Percentiles rank a stretch among this genome's conserved stretches.
These are phyloP conservation scores for Metarhizium guizhouense DNA, from an alignment of 2,329 filamentous ascomycete species.

Conservation along the genomic window DNA sequence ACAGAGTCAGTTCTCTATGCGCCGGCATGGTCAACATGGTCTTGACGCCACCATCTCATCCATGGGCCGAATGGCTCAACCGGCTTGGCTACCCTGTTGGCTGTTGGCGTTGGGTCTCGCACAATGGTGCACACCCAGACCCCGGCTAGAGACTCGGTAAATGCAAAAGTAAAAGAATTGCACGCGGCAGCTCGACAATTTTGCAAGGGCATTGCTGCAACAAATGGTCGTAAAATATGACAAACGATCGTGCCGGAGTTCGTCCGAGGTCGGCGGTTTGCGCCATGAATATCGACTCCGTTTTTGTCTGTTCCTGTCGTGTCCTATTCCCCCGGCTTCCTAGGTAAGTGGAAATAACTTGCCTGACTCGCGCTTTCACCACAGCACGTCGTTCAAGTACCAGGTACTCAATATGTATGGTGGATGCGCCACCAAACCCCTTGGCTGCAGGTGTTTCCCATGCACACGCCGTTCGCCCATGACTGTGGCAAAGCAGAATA, in stretches of 20 bases:
- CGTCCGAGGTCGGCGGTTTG: conserved; percentile 8
- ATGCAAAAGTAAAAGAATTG: conserved; percentile 2
- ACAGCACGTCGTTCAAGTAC: background rate
- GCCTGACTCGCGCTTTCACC: background rate
- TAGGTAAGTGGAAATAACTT: background rate
- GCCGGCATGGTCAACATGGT: background rate
- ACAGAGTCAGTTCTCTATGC: background rate
- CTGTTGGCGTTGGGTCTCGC: background rate
- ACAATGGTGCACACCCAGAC: background rate
- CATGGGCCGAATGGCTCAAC: background rate
- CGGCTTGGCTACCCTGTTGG: background rate
- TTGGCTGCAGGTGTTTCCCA: background rate
- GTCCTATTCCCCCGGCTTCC: background rate
- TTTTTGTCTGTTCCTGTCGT: background rate
- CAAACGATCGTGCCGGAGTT: conserved; percentile 5
- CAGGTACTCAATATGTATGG: background rate
- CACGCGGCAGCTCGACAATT: background rate
- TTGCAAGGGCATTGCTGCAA: conserved; percentile 1
- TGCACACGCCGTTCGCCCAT: background rate
- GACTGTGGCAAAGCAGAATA: background rate
- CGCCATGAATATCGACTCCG: background rate
- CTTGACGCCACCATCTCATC: conserved; percentile 1
- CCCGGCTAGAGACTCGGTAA: conserved; percentile 6
- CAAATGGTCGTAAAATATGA: conserved; percentile 1
- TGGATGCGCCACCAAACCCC: background rate